Base-by-base conservation (phyloP, 2,329 filamentous ascomycete genomes). In the Aspergillus luchuensis region DNA sequence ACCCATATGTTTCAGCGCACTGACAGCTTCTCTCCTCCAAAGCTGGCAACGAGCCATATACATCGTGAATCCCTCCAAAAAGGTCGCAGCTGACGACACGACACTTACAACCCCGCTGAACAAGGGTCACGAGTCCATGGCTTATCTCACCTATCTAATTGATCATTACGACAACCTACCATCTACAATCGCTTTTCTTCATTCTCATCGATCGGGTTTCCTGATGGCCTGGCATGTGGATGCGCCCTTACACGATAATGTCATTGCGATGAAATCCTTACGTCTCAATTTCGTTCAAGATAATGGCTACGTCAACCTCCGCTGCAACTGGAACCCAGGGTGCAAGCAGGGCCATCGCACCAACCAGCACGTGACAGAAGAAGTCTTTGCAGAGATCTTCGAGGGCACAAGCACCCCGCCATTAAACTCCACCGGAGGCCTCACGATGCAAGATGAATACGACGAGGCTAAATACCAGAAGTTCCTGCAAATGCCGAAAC, bases 271-370 rank as follows among this genome's bases (percentile, higher is more conserved):
- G 59, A 79, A 77, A 53, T 74, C 74, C 41, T 78, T 87, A 15
- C 80, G 79, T 25, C 69, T 84, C 21, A 72, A 80, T 19, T 80
- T 84, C 59, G 78, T 88, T n/a, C 78, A 80, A 51, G 71, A 78
- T 56, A 76, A 80, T 54, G 86, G 85, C 49, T 88, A 87, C 69
- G 81, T 83, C 64, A 88, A 88, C 67, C 78, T 88, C 54, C 82
- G 86, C 55, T 88, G 86, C 70, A 82, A 82, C 64, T 84, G 81
- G 82, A 76, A 81, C 45, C 82, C 85, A 2, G 85, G 85, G 8
- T 88, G 86, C 59, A 70, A 68, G 56, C 63, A 66, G 8, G 58
- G 57, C 8, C 72, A 78, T 43, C 73, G 74, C 43, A 66, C 63
- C 15, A 76, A 78, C 58, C 54, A 51, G 21, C 76, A 78, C 54